Evolutionary conservation across 2,329 filamentous ascomycete genomes (phyloP), one percentile per base, ranked within the genome.

Genomic region (Fusarium bactridioides): DNA sequence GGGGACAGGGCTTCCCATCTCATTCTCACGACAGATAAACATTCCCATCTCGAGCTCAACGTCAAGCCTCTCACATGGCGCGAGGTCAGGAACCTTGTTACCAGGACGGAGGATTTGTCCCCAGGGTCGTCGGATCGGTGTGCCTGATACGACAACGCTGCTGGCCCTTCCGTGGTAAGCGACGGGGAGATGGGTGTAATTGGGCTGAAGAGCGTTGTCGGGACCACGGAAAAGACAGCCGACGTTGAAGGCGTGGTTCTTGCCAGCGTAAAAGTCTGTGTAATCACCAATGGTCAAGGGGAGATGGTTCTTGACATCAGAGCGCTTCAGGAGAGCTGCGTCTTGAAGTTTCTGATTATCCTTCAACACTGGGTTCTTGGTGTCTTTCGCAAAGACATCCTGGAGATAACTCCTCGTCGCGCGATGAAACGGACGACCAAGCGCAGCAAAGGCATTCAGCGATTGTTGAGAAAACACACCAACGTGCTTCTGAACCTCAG

Each of bases 241-340:
- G 13, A 93, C 85, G 74, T 82, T 83, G 83, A 90, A 92, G 10
- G 93, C 93, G 81, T 96, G 93, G 78, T 95, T 91, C 76, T 91
- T 83, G 54, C 93, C 93, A 19, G 92, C 93, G 78, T 93, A 96
- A 83, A 95, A 96, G 79, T 96, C 93, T 4, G 93, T 94, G 79
- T 95, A 95, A 78, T 95, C 93, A 37, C 93, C 92, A 76, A 95
- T 93, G 41, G 88, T 84, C 85, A 96, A 89, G 2, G 93, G 93
- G 2, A 95, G 76, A 72, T 95, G 93, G 76, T 87, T 91, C 67
- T 84, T 87, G n/a, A 91, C 87, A 9, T 87, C 86, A 35, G 79
- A 51, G 3, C 77, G 62, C 11, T 75, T 75, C 9, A 83, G 11
- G 19, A 82, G 61, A 11, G 78, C 79, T 3, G 67, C 41, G 13